Conservation (phyloP, 1,284 basidiomycete species). For the Tranzscheliella williamsii region DNA sequence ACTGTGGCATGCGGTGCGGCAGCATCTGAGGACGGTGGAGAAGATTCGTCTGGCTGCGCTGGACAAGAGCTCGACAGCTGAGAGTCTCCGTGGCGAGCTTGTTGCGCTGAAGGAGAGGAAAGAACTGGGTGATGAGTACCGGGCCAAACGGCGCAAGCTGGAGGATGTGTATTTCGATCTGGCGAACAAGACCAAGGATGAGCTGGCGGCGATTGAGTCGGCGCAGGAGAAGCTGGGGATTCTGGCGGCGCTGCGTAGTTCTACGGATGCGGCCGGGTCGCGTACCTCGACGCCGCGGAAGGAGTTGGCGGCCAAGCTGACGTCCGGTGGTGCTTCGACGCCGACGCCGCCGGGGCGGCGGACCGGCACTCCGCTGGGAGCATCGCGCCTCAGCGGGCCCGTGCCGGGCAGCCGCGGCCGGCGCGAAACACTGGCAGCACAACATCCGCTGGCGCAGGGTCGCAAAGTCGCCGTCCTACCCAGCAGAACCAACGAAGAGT, state of each 20-base stretch:
- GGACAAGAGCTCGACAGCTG: constrained; percentile 18
- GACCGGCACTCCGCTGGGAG: constrained; percentile 5
- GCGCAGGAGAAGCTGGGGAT: constrained; percentile 52
- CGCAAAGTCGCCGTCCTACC: constrained; percentile 33
- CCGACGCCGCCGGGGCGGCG: constrained; percentile 22
- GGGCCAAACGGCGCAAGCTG: constrained; percentile 29
- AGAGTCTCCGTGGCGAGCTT: constrained; percentile 22
- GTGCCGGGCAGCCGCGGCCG: constrained; percentile 8
- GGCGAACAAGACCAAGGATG: constrained; percentile 37
- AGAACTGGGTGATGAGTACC: constrained; percentile 36
- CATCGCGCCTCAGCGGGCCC: constrained; percentile 17
- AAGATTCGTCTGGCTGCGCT: constrained; percentile 40
- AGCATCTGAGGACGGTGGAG: constrained; percentile 48
- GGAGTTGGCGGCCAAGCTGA: constrained; percentile 18
- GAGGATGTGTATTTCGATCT: constrained; percentile 35
- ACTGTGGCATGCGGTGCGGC: constrained; percentile 52
- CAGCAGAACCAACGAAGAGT: constrained; percentile 26
- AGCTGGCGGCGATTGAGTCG: constrained; percentile 41
- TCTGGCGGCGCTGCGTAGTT: constrained; percentile 40
- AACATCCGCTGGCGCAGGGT: constrained; percentile 27
- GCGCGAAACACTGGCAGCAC: constrained; percentile 22
- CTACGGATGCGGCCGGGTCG: constrained; percentile 16
- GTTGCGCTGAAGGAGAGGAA: constrained; percentile 25
- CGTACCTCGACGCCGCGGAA: constrained; percentile 28
- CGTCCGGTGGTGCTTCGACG: constrained; percentile 5